Evolutionary conservation across 2,329 filamentous ascomycete species (phyloP).

Genomic region (Drechslerella coelobrocha): DNA sequence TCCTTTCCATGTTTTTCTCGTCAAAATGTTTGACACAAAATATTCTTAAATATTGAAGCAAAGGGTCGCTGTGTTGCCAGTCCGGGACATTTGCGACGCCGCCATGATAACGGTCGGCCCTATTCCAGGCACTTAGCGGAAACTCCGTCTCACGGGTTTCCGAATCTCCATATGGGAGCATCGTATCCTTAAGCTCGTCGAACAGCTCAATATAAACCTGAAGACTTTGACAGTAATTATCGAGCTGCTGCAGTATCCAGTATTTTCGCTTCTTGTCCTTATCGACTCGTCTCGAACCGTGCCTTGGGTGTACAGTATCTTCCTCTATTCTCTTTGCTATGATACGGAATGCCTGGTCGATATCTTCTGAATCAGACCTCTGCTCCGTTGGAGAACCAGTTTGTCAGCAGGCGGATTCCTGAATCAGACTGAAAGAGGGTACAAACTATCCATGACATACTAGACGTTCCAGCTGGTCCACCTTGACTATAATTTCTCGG

Average conservation of each 20-base stretch:
- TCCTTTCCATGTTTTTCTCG: too few relatives aligned
- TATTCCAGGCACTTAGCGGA: conserved; percentile 3
- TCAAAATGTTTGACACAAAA: background rate
- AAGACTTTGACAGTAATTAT: background rate
- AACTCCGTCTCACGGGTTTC: background rate
- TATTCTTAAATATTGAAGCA: background rate
- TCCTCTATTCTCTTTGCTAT: background rate
- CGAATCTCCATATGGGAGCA: conserved; percentile 8
- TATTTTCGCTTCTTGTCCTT: background rate
- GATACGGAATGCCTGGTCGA: background rate
- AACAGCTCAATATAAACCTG: background rate
- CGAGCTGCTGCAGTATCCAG: background rate
- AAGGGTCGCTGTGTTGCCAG: background rate
- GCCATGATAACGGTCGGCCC: background rate
- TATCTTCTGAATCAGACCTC: background rate
- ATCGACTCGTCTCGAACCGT: conserved; percentile 1
- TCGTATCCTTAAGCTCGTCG: background rate
- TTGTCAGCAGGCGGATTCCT: too few relatives aligned
- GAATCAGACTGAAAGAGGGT: too few relatives aligned
- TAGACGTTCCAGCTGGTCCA: background rate
- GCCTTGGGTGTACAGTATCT: background rate
- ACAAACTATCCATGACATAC: background rate
- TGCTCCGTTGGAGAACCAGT: background rate
- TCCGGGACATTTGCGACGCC: background rate
- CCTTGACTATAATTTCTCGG: background rate